Evolutionary conservation across 2,329 filamentous ascomycete genomes (phyloP).

Genomic region (Plenodomus biglobosus): DNA sequence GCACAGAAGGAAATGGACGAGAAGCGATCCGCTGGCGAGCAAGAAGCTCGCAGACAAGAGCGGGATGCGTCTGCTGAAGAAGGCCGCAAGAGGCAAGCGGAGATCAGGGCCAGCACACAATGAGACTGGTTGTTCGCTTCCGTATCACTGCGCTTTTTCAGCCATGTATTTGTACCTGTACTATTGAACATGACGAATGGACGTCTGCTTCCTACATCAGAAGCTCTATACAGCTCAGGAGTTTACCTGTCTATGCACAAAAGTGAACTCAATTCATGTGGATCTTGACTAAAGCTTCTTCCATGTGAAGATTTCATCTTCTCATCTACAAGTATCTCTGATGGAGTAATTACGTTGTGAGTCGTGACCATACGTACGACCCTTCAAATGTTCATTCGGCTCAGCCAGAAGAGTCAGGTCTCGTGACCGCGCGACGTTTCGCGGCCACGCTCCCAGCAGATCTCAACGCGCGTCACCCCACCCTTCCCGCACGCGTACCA

Average conservation of each 20-base stretch:
- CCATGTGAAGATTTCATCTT: no score
- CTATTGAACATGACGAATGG: constrained; percentile 12
- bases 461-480: constrained; percentile 16
- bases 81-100: constrained; percentile 34
- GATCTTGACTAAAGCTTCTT: no score
- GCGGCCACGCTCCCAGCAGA: constrained; percentile 2
- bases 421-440: constrained; percentile 30
- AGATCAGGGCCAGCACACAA: constrained; percentile 37
- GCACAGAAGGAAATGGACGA: constrained; percentile 40
- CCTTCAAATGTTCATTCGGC: no score
- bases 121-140: constrained; percentile 18
- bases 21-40: constrained; percentile 28
- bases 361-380: no score
- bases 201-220: constrained; percentile 6
- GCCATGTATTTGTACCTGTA: constrained; percentile 21
- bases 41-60: constrained; percentile 34
- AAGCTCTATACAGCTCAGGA: neutral
- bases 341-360: no score
- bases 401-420: no score
- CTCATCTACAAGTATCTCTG: no score
- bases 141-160: constrained; percentile 2
- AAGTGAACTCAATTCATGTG: no score
- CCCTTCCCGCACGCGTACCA: constrained; percentile 9
- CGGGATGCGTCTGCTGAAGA: constrained; percentile 37
- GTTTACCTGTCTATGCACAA: no score